Base-by-base conservation (phyloP, 2,329 filamentous ascomycete species). In the Monosporascus cannonballus region DNA sequence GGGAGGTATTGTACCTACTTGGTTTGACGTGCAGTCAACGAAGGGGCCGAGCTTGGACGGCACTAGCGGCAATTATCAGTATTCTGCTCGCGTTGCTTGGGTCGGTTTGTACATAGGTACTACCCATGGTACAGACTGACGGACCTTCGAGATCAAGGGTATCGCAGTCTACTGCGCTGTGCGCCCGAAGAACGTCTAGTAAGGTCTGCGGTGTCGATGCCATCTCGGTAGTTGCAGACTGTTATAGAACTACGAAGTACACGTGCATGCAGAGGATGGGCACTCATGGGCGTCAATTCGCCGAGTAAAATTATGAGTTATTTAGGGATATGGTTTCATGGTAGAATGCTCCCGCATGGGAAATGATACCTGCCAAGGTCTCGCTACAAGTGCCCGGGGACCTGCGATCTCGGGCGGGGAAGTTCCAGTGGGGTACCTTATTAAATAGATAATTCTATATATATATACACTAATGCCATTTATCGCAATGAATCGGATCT, bases 1-100 rank as follows among this genome's bases (percentile, higher is more conserved):
- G 11, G 9, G 5, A 34, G 11, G 20, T 17, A 27, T 14, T 20
- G 14, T 44, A 47, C 57, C 52, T 58, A 77, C 77, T 66, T 80
- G 78, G 51, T 80, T 80, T 1, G 77, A 80, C 20, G 78, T 81
- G 55, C 76, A 80, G 56, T 80, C 77, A 5, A 71, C 66, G 53
- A 80, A 81, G 1, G 75, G 75, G 15, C 74, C 77, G 3, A 77
- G 59, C 7, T 66, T 59, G 59, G 67, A 70, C 14, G 74, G 71
- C 37, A 79, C 77, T 78, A 53, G 30, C 30, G 11, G 9, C 14
- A 20, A 8, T 25, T n/a, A 25, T 54, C 36, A 25, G n/a, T 25
- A 14, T 25, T 25, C 24, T 25, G 5, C 24, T 46, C 11, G 24
- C 11, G 24, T n/a, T 17, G 14, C 20, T 22, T 18, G 22, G 30